These are phyloP conservation scores for Magnaporthiopsis incrustans DNA, from an alignment of 2,329 filamentous ascomycete species.

Conservation along the genomic window DNA sequence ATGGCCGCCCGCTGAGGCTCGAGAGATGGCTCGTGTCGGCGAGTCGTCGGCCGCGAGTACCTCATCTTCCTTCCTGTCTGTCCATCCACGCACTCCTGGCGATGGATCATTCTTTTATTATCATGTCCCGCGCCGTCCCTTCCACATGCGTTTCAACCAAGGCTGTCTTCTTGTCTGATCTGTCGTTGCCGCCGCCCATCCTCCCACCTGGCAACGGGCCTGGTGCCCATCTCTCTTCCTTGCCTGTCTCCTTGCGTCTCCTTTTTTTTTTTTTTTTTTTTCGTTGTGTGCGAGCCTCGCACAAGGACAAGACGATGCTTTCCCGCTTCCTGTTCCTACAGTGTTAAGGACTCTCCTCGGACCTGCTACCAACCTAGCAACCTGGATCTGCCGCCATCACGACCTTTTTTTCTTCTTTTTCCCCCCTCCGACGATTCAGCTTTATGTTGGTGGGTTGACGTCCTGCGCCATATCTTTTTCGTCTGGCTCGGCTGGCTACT, in stretches of 20 bases:
- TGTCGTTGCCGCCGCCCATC: neutral
- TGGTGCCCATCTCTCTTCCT: neutral
- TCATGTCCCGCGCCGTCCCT: neutral
- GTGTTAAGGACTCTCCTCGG: neutral
- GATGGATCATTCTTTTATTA: neutral
- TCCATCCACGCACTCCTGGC: neutral
- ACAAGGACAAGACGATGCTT: neutral
- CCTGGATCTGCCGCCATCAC: neutral
- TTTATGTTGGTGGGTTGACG: neutral
- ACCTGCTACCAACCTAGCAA: neutral
- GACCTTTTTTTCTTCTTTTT: neutral
- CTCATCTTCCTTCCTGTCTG: neutral
- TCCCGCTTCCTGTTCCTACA: neutral
- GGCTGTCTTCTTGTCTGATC: neutral
- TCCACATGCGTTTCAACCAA: neutral
- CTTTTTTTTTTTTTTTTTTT: too few relatives aligned
- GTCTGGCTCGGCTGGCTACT: neutral
- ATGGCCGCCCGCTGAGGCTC: neutral
- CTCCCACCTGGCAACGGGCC: neutral
- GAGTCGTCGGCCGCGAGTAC: neutral
- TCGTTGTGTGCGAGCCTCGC: neutral
- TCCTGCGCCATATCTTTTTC: neutral
- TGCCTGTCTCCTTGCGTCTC: too few relatives aligned
- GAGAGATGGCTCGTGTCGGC: neutral
- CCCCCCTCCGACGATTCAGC: too few relatives aligned